Base-by-base conservation (phyloP, 805 yeast genomes). In the Ogataea siamensis region DNA sequence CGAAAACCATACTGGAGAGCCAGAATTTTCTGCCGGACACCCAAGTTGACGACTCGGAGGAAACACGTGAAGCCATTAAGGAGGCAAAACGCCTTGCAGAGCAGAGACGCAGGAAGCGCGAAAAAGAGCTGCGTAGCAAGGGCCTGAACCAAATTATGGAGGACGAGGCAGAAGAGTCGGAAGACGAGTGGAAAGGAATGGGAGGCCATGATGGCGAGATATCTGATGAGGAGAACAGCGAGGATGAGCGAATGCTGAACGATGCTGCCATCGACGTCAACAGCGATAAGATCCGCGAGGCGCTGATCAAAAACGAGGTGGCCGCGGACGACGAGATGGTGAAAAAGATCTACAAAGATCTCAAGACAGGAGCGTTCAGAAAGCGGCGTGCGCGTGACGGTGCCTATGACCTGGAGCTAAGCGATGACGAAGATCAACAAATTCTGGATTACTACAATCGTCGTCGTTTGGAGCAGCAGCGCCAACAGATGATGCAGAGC, bases 91-190 rank as follows among this genome's bases (percentile, higher is more conserved):
- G 44, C 28, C 37, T 35, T 10, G 54, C 56, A 14, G 58, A 55
- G 19, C 34, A 33, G 6, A 44, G 48, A 13, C 47, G 58, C 23
- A 45, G 47, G 30, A 50, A 55, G 32, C 61, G 74, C 35, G 72
- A 63, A 40, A 51, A 64, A 45, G 84, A 78, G 44, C 60, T 81
- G 67, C 83, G 74, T 45, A 64, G 72, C 19, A 69, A 63, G 40
- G 89, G 89, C 2, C 48, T 79, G 13, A 70, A 70, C 37, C 68
- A 74, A 17, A 71, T 86, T 37, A 67, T 85, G 56, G 91, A 86
- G 51, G 80, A 83, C 33, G 93, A 85, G 65, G 95, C 95, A 29
- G 88, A 76, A 49, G 95, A 86, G 64, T 83, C 93, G 24, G 94
- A 86, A 43, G 95, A 86, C 67, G 95, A 86, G 64, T 86, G 87